Base-by-base conservation (phyloP, 2,329 filamentous ascomycete species). In the Monosporascus ibericus region DNA sequence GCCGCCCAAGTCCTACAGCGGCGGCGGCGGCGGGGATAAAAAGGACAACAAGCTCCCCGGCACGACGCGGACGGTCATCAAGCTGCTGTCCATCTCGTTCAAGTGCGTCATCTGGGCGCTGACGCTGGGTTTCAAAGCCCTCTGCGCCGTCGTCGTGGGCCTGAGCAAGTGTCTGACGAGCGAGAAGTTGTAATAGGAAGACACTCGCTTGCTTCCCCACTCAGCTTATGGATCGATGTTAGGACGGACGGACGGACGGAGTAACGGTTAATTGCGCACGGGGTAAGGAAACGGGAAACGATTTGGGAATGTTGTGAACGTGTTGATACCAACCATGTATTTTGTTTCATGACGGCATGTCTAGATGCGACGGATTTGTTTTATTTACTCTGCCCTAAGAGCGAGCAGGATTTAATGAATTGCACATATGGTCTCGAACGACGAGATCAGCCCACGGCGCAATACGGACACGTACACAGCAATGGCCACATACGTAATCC, bases 61-160 rank as follows among this genome's bases (percentile, higher is more conserved):
- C 56, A 63, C 73, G 50, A 66, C 76, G 55, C 73, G 77, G 50
- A 74, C 72, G 6, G 63, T 76, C 50, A 72, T 79, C 62, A 79
- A 79, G 58, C 58, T 82, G 52, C 59, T 79, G 9, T 77, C 75
- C 55, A 76, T 76, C 49, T 59, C 77, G 14, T 78, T 85, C 62
- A 84, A 82, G 64, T 80, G 74, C 59, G 65, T 81, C 37, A 75
- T 85, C 48, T 86, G 82, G 81, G 64, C 75, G 15, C 65, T 84
- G 48, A 80, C 78, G n/a, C 63, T 82, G 24, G 64, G 70, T 4
- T 79, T 85, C 61, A 82, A 80, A 68, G 75, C 75, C 48, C 55
- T 80, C 9, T 70, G 73, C 50, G 72, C 73, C 38, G 66, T 81
- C n/a, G 70, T 81, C 49, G 73, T 76, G 51, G 70, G 75, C 8